A percentile compares a stretch with the other conserved stretches of the same genome.
phyloP scores from a whole-genome alignment of 2,329 filamentous ascomycete genomes.

The Cryphonectria japonica region DNA sequence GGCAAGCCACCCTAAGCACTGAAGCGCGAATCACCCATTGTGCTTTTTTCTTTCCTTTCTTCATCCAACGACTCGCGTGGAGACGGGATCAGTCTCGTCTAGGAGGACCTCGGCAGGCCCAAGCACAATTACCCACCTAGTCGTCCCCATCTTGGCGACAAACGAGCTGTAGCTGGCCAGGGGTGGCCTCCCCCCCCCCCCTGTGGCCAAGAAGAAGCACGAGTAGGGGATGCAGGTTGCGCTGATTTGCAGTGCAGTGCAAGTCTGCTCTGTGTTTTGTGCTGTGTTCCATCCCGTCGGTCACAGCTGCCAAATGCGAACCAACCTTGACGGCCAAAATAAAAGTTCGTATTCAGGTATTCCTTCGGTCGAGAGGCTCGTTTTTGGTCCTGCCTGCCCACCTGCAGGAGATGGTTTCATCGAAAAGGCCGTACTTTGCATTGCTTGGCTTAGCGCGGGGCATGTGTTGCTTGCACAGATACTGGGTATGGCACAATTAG shows the following conservation, averaged over 20 bases:
- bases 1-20: background rate
- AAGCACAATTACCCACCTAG: background rate
- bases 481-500: too few species aligned
- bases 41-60: too few species aligned
- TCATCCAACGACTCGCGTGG: background rate
- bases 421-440: background rate
- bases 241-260: background rate
- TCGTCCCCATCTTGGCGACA: background rate
- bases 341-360: conserved; percentile 13
- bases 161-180: background rate
- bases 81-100: background rate
- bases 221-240: background rate
- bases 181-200: too few species aligned
- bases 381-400: background rate
- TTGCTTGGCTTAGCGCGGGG: conserved; percentile 5
- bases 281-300: background rate
- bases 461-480: background rate
- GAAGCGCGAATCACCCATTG: background rate
- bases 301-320: background rate
- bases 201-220: background rate
- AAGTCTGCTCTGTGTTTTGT: background rate
- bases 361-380: conserved; percentile 1
- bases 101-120: background rate
- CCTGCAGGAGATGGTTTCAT: conserved; percentile 12
- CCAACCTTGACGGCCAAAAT: background rate